Conservation (phyloP, 2,329 filamentous ascomycete genomes). For the Cladorrhinum sp. region DNA sequence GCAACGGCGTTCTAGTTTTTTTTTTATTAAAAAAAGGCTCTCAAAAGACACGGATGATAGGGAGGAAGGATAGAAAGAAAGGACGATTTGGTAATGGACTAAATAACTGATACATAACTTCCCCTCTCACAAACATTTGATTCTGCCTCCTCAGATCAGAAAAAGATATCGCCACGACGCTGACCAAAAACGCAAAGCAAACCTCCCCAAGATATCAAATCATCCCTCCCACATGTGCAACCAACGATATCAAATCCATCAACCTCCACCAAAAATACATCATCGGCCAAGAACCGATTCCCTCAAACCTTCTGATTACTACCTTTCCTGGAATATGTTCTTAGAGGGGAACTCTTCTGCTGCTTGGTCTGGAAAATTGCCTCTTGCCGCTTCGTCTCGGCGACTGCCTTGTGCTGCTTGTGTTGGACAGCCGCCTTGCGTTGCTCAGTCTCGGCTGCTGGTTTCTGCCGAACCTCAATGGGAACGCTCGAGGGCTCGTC, state of each 20-base stretch:
- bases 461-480: background rate
- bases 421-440: no score
- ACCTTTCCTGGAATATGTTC: background rate
- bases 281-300: no score
- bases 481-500: background rate
- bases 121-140: no score
- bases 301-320: background rate
- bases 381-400: background rate
- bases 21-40: no score
- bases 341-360: background rate
- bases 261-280: no score
- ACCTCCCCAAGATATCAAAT: no score
- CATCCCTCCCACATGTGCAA: no score
- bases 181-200: no score
- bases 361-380: background rate
- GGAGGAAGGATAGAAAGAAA: background rate
- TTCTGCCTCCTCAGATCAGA: no score
- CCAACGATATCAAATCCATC: no score
- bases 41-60: background rate
- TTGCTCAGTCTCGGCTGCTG: background rate
- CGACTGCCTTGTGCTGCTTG: background rate
- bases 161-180: no score
- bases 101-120: no score
- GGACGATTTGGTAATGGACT: background rate
- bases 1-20: background rate